Percentiles rank a stretch among this genome's conserved stretches.
These are phyloP conservation scores for Lignosus rhinocerotis DNA, from an alignment of 1,284 basidiomycete genomes.

Conservation along the genomic window DNA sequence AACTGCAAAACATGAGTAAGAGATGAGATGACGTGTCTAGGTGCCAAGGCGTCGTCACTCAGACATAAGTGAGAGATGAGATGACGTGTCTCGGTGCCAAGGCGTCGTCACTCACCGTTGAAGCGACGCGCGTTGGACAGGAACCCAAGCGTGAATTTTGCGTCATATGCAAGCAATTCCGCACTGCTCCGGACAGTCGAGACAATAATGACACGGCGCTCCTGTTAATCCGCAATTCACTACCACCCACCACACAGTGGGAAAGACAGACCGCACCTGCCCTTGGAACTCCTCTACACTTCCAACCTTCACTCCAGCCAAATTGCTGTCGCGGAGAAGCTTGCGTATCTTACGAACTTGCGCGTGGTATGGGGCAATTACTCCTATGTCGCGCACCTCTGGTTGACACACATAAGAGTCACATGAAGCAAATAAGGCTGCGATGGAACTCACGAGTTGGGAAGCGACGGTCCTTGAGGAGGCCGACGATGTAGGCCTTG, in stretches of 20 bases:
- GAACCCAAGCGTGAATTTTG: slow-evolving; percentile 47
- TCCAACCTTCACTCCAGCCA: slow-evolving; percentile 50
- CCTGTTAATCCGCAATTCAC: slow-evolving; percentile 27
- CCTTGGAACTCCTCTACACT: slow-evolving; percentile 67
- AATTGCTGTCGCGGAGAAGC: slow-evolving; percentile 32
- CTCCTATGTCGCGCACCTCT: slow-evolving; percentile 43
- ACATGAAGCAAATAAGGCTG: not conserved
- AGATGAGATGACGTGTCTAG: not conserved
- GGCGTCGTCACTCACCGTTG: not conserved
- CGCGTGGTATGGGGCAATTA: slow-evolving; percentile 57
- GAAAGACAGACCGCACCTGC: slow-evolving; percentile 40
- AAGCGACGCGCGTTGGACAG: slow-evolving; percentile 45
- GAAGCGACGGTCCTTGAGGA: slow-evolving; percentile 21
- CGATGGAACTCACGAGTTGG: slow-evolving; percentile 2
- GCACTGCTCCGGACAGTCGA: slow-evolving; percentile 47
- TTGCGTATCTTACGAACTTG: slow-evolving; percentile 50
- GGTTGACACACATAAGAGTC: too few relatives aligned
- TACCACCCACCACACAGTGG: not conserved
- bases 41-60: not conserved
- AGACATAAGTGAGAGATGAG: not conserved
- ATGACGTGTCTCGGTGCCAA: not conserved
- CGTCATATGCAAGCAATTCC: slow-evolving; percentile 40
- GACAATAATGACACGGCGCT: slow-evolving; percentile 45
- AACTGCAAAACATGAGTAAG: slow-evolving; percentile 23
- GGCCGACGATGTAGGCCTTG: slow-evolving; percentile 37